phyloP scores from a whole-genome alignment of 192 early-diverging fungal genomes.

The Diversispora epigaea region DNA sequence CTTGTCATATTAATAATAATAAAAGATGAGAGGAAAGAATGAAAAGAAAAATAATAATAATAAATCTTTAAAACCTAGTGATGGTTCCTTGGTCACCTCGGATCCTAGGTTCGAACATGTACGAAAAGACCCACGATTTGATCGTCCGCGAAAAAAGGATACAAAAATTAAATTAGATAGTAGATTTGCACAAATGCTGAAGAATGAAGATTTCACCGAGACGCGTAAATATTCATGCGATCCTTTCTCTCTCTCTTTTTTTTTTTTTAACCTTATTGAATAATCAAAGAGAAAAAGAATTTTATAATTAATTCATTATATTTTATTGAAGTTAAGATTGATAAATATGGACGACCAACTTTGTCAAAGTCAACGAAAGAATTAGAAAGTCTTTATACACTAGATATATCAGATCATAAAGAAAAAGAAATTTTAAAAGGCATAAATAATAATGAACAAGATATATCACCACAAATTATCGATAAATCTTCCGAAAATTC shows the following conservation, averaged over 20 bases:
- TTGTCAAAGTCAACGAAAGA: conserved; percentile 49
- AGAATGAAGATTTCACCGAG: conserved; percentile 58
- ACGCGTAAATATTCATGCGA: conserved; percentile 46
- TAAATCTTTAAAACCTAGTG: background rate
- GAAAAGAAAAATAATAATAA: background rate
- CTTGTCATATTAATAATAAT: too few species aligned
- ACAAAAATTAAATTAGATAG: conserved; percentile 85
- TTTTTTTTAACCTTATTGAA: background rate
- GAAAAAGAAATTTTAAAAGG: too few species aligned
- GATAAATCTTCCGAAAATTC: conserved; percentile 42
- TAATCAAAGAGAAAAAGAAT: background rate
- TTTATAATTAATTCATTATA: background rate
- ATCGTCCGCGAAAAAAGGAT: conserved; percentile 73
- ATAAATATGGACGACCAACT: conserved; percentile 72
- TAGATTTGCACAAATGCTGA: conserved; percentile 83
- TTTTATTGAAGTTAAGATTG: conserved; percentile 57
- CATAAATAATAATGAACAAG: background rate
- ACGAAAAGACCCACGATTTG: conserved; percentile 77
- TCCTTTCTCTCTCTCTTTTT: background rate
- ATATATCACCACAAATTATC: conserved; percentile 26
- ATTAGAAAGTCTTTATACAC: conserved; percentile 72
- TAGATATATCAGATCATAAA: conserved; percentile 41
- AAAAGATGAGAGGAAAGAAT: too few species aligned
- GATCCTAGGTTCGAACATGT: conserved; percentile 81
- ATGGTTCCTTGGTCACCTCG: conserved; percentile 36